Evolutionary conservation across 345 rosid species (phyloP).

Genomic region (Eutrema japonicum): DNA sequence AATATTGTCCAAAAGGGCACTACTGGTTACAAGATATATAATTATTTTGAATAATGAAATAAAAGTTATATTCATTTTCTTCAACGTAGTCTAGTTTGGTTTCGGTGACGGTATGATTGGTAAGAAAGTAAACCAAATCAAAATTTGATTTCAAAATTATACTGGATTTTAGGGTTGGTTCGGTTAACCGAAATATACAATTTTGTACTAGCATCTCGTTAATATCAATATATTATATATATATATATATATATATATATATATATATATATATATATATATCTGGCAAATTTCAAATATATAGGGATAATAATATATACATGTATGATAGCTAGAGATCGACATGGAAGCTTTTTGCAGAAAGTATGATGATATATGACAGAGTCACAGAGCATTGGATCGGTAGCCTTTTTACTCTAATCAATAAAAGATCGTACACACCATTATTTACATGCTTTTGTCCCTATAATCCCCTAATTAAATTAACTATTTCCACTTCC

Average conservation of each 20-base stretch:
- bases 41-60: too few relatives aligned
- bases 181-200: background rate
- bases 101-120: too few relatives aligned
- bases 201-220: background rate
- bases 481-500: background rate
- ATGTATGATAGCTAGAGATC: conserved; percentile 24
- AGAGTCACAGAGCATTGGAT: conserved; percentile 44
- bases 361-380: conserved; percentile 40
- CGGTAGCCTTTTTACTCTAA: conserved; percentile 41
- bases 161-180: background rate
- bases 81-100: too few relatives aligned
- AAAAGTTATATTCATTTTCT: too few relatives aligned
- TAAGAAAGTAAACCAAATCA: too few relatives aligned
- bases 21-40: background rate
- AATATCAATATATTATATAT: background rate
- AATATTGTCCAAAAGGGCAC: too few relatives aligned
- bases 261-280: background rate
- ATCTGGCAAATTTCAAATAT: background rate
- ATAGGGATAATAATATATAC: background rate
- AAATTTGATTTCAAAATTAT: too few relatives aligned
- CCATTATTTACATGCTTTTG: conserved; percentile 16
- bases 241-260: background rate
- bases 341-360: conserved; percentile 44
- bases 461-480: conserved; percentile 9
- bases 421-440: conserved; percentile 36